Conservation (phyloP, 208 protist genomes). For the Trypanosoma theileri region DNA sequence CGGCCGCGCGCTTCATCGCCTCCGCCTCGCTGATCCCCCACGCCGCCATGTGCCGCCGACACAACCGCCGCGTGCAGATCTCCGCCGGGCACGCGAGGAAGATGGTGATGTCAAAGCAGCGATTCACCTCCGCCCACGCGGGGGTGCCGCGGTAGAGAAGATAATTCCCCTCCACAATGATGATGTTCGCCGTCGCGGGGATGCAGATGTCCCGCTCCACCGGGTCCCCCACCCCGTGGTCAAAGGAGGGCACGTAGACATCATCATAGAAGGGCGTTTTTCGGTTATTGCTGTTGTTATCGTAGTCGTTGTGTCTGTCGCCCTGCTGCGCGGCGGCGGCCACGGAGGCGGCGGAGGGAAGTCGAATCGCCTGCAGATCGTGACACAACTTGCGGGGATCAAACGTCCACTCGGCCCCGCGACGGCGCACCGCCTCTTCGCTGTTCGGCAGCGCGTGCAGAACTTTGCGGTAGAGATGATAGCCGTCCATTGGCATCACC, state of each 20-base stretch:
- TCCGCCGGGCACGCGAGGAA: conserved; percentile 51
- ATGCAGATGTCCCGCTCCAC: conserved; percentile 48
- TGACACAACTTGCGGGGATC: conserved; percentile 47
- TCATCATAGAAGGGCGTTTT: conserved; percentile 34
- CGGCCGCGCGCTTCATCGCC: conserved; percentile 60
- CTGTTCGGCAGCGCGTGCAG: conserved; percentile 59
- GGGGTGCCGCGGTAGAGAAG: conserved; percentile 58
- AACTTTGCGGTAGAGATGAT: conserved; percentile 61
- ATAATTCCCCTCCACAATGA: conserved; percentile 84
- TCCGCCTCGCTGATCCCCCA: conserved; percentile 48
- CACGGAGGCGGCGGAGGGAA: neutral
- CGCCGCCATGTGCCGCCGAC: conserved; percentile 66
- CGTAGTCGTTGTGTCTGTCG: neutral
- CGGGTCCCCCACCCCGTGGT: conserved; percentile 72
- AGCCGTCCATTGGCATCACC: conserved; percentile 86
- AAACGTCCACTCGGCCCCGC: conserved; percentile 85
- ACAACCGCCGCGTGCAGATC: conserved; percentile 54
- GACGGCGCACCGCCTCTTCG: conserved; percentile 50
- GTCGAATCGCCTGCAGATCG: conserved; percentile 50
- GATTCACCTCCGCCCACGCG: conserved; percentile 62
- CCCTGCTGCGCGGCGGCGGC: neutral
- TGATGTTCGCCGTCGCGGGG: conserved; percentile 38
- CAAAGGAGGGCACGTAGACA: conserved; percentile 72
- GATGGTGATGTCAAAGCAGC: conserved; percentile 56
- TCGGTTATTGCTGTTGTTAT: conserved; percentile 15